Evolutionary conservation across 805 yeast species (phyloP).

Genomic region (Saturnispora silvae): DNA sequence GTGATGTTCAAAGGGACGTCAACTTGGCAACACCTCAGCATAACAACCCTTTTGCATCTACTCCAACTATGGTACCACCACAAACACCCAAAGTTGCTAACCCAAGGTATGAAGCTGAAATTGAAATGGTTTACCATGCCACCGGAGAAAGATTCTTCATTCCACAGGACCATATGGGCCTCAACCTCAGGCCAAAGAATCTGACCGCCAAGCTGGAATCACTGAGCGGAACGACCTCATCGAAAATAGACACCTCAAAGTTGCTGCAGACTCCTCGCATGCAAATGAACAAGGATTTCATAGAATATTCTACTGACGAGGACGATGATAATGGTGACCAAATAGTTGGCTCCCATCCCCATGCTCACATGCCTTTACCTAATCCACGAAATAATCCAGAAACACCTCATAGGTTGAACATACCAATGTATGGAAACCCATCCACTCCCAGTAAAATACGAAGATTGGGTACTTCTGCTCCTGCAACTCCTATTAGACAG

Average conservation of each 20-base stretch:
- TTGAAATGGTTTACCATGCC: slow-evolving; percentile 32
- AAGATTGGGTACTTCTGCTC: too few species aligned
- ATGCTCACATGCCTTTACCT: too few species aligned
- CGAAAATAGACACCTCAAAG: slow-evolving; percentile 2
- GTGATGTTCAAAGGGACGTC: slow-evolving; percentile 12
- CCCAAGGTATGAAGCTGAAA: slow-evolving; percentile 26
- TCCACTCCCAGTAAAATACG: too few species aligned
- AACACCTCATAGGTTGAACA: not conserved
- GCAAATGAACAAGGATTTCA: slow-evolving; percentile 5
- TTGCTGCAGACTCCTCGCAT: slow-evolving; percentile 7
- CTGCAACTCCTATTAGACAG: too few species aligned
- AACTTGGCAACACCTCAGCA: slow-evolving; percentile 11
- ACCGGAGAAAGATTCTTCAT: slow-evolving; percentile 30
- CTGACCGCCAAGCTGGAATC: slow-evolving; percentile 1
- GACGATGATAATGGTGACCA: not conserved
- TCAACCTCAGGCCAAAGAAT: slow-evolving; percentile 30
- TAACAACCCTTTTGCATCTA: slow-evolving; percentile 20
- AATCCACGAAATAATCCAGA: too few species aligned
- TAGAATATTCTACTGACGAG: slow-evolving; percentile 5
- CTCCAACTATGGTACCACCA: not conserved
- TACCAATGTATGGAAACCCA: too few species aligned
- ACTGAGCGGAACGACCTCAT: not conserved
- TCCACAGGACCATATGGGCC: slow-evolving; percentile 24
- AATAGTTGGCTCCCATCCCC: not conserved
- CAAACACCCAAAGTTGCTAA: too few species aligned